These are phyloP conservation scores for Termitomyces sp. DNA, from an alignment of 768 basidiomycete genomes.

Conservation along the genomic window DNA sequence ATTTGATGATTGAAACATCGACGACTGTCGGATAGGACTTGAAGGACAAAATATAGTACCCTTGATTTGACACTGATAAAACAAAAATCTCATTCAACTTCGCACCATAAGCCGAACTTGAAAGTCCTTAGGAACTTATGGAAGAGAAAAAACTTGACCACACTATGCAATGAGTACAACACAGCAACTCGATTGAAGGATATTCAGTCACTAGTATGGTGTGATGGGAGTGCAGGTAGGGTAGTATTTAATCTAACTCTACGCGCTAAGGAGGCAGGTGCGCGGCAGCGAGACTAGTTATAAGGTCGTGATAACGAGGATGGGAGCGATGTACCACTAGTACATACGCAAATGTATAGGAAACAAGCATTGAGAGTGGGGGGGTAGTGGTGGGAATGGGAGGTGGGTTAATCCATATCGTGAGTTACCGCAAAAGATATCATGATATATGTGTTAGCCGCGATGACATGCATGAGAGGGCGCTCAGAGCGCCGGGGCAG, in stretches of 20 bases:
- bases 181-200: not conserved
- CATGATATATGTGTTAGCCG: conserved; percentile 10
- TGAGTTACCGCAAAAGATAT: conserved; percentile 13
- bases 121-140: no score
- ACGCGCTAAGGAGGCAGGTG: not conserved
- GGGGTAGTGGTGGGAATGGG: not conserved
- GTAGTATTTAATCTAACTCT: conserved; percentile 9
- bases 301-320: not conserved
- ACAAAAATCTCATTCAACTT: no score
- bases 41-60: no score
- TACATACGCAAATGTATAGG: not conserved
- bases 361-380: not conserved
- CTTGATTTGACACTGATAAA: no score
- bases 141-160: not conserved
- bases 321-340: not conserved
- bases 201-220: not conserved
- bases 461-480: not conserved
- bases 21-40: no score
- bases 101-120: no score
- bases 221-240: not conserved
- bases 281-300: conserved; percentile 6
- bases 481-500: not conserved
- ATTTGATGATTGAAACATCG: no score
- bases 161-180: not conserved
- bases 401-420: not conserved